Base-by-base conservation (phyloP, 805 yeast genomes). In the Metschnikowia lachancei region DNA sequence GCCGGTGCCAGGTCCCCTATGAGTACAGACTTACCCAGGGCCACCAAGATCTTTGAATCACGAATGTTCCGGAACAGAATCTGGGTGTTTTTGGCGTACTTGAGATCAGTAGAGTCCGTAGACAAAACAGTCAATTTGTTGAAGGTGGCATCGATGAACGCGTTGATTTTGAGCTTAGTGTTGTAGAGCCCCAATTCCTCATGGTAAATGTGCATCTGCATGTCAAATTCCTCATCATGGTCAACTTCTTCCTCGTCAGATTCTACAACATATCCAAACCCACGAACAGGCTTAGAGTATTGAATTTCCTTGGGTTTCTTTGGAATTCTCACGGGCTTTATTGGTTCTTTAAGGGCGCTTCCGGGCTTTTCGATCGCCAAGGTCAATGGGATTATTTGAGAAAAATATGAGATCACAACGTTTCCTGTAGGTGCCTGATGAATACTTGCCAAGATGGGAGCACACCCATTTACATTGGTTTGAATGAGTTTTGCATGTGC, bases 201-300 rank as follows among this genome's bases (percentile, higher is more conserved):
- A 4, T 12, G 12, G 17, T 45, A 45, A 6, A 31, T 24, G 12
- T 30, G 40, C 41, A 45, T 35, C 29, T 45, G 20, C 13, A 5
- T n/a, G 22, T 45, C 45, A 13, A 32, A 30, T 10, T 16, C 20
- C 11, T 12, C 40, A 7, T 35, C 43, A 2, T 43, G 43, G 4
- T 16, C 24, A 2, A 37, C 45, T 12, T 38, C 51, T 8, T 41
- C 46, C 1, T 40, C 32, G 3, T 43, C 52, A 11, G 43, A 31
- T 3, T 43, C 50, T 9, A 51, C 44, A 16, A 45, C 33, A 12
- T 36, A 53, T 2, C 58, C 58, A 22, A 55, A 55, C 0, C 58
- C 58, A 6, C 49, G 48, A 4, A 32, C 26, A 3, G 52, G 53
- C 19, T 38, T 47, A 8, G 37, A 33, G 35, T 55, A 55, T 12